Percentiles rank a stretch among this genome's conserved stretches.
phyloP scores from a whole-genome alignment of 1,284 basidiomycete species.

The Inonotus obliquus region DNA sequence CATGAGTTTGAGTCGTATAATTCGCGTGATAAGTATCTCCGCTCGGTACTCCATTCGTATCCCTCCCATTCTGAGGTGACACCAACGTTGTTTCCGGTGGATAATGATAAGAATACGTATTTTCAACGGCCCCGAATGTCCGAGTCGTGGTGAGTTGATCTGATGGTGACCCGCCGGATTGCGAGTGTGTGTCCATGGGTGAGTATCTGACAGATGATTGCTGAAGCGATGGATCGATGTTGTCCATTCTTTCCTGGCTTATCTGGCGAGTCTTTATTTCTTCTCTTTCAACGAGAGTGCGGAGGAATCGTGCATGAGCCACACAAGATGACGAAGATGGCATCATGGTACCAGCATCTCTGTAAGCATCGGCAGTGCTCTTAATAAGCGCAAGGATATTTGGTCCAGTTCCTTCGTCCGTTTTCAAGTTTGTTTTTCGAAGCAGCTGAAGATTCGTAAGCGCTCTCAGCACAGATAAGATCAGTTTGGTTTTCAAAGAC shows the following conservation, averaged over 20 bases:
- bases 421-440: slow-evolving; percentile 51
- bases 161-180: slow-evolving; percentile 2
- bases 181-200: not conserved
- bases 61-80: not conserved
- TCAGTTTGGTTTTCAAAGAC: slow-evolving; percentile 19
- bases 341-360: slow-evolving; percentile 59
- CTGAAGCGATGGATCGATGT: slow-evolving; percentile 17
- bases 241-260: slow-evolving; percentile 30
- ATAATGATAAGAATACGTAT: slow-evolving; percentile 9
- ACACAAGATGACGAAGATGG: slow-evolving; percentile 55
- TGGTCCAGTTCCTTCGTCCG: slow-evolving; percentile 50
- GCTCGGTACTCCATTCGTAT: slow-evolving; percentile 7
- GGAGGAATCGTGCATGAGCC: slow-evolving; percentile 72
- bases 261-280: slow-evolving; percentile 46
- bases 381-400: slow-evolving; percentile 62
- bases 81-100: not conserved
- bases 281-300: slow-evolving; percentile 61
- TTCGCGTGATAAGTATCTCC: slow-evolving; percentile 5
- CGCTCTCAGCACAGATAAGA: not conserved
- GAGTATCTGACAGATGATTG: slow-evolving; percentile 6
- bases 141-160: slow-evolving; percentile 6
- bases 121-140: not conserved
- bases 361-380: slow-evolving; percentile 68
- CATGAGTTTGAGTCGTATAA: slow-evolving; percentile 38
- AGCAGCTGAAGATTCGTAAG: slow-evolving; percentile 43